Evolutionary conservation across 176 grass and related monocot species (phyloP).

Genomic region (Elaeis guineensis): DNA sequence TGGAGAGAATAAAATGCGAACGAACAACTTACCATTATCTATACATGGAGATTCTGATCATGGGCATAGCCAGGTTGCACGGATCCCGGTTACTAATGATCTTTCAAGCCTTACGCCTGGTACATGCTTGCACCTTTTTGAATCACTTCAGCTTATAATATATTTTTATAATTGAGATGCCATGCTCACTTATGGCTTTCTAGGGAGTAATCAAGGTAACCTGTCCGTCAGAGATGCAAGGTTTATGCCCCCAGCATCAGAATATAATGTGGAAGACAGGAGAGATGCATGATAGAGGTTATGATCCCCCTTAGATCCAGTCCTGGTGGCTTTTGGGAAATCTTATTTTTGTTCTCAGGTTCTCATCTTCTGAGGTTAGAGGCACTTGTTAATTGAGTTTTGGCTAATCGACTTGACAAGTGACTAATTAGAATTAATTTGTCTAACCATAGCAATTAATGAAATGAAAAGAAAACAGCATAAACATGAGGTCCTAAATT

Average conservation of each 20-base stretch:
- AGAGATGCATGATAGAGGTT: neutral
- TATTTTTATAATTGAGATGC: neutral
- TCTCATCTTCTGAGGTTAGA: neutral
- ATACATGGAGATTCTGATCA: too few species aligned
- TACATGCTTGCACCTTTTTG: neutral
- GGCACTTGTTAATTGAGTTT: too few species aligned
- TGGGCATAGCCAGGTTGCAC: neutral
- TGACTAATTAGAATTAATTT: too few species aligned
- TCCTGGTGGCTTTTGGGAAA: neutral
- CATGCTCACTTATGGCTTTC: neutral
- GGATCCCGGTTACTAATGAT: neutral
- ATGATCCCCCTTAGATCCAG: neutral
- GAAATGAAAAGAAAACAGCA: too few species aligned
- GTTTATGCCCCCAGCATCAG: neutral
- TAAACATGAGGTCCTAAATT: too few species aligned
- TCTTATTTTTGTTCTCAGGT: neutral
- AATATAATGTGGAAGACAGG: neutral
- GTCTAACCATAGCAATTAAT: too few species aligned
- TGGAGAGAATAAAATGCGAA: neutral
- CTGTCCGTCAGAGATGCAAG: neutral
- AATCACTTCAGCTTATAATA: neutral
- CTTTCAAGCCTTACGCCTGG: neutral
- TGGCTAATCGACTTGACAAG: too few species aligned
- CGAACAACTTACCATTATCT: too few species aligned
- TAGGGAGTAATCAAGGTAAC: conserved; percentile 2